These are phyloP conservation scores for carrot (Daucus carota) DNA, from an alignment of 129 eudicot genomes.

Conservation along the genomic window DNA sequence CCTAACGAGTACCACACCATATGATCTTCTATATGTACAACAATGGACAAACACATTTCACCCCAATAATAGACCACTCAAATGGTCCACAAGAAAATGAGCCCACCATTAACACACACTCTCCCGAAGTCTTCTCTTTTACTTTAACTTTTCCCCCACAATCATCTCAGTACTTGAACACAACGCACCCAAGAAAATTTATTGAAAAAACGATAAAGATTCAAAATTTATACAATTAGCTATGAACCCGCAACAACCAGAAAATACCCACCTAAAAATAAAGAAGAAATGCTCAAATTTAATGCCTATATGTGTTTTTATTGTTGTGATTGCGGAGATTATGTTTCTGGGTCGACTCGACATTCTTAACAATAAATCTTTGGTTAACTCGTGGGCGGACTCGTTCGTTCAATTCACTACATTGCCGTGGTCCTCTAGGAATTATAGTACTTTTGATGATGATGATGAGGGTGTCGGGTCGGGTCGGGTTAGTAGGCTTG, in stretches of 20 bases:
- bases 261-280: not conserved
- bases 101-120: too few species aligned
- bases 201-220: not conserved
- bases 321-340: slow-evolving; percentile 71
- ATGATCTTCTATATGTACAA: too few species aligned
- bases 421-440: slow-evolving; percentile 20
- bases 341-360: slow-evolving; percentile 63
- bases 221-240: not conserved
- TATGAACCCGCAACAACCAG: not conserved
- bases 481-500: slow-evolving; percentile 17
- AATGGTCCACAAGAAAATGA: too few species aligned
- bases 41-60: too few species aligned
- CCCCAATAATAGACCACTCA: too few species aligned
- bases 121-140: too few species aligned
- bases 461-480: not conserved
- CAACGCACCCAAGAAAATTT: not conserved
- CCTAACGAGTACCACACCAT: too few species aligned
- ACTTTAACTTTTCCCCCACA: too few species aligned
- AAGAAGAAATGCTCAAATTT: slow-evolving; percentile 51
- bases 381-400: slow-evolving; percentile 70
- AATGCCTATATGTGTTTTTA: slow-evolving; percentile 50
- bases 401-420: slow-evolving; percentile 59
- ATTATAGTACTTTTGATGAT: not conserved
- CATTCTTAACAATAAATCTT: slow-evolving; percentile 49
- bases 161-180: too few species aligned